Percentiles rank a stretch among this genome's conserved stretches.
These are phyloP conservation scores for Musa troglodytarum DNA, from an alignment of 176 grass and related monocot genomes.

Conservation along the genomic window DNA sequence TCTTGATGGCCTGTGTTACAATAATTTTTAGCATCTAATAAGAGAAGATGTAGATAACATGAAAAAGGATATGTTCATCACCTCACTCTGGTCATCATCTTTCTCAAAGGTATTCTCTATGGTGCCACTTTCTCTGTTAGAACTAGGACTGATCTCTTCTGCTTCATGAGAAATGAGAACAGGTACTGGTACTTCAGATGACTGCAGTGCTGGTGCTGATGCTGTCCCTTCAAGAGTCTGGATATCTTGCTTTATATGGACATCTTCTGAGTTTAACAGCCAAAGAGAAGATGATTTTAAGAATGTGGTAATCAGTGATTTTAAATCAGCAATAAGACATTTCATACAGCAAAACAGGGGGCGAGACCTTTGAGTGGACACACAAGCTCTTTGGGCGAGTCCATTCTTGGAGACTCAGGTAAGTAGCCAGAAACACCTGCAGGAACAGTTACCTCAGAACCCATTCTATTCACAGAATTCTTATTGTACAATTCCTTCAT, in stretches of 20 bases:
- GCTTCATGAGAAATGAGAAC: conserved; percentile 13
- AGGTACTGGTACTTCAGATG: conserved; percentile 38
- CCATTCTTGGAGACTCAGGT: conserved; percentile 28
- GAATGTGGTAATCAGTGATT: too few species aligned
- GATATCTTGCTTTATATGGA: conserved; percentile 56
- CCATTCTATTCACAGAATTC: conserved; percentile 39
- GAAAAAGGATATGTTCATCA: conserved; percentile 20
- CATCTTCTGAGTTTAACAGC: conserved; percentile 48
- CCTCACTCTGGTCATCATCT: conserved; percentile 46
- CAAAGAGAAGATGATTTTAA: conserved; percentile 6
- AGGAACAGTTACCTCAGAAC: conserved; percentile 49
- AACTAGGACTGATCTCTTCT: conserved; percentile 16
- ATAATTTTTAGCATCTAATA: conserved; percentile 6
- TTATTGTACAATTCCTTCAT: conserved; percentile 44
- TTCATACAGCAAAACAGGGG: conserved; percentile 5
- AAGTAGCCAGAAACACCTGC: conserved; percentile 19
- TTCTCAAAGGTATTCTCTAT: conserved; percentile 35
- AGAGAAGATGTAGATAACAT: not conserved
- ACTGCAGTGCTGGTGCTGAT: conserved; percentile 25
- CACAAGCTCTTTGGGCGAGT: conserved; percentile 31
- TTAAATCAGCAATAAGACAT: conserved; percentile 1
- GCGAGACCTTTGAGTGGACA: conserved; percentile 40
- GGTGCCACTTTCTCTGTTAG: conserved; percentile 38
- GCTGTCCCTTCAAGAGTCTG: conserved; percentile 41
- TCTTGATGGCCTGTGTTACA: conserved; percentile 30